These are phyloP conservation scores for Chlorella sp. DNA, from an alignment of 139 green algal species.

Conservation along the genomic window DNA sequence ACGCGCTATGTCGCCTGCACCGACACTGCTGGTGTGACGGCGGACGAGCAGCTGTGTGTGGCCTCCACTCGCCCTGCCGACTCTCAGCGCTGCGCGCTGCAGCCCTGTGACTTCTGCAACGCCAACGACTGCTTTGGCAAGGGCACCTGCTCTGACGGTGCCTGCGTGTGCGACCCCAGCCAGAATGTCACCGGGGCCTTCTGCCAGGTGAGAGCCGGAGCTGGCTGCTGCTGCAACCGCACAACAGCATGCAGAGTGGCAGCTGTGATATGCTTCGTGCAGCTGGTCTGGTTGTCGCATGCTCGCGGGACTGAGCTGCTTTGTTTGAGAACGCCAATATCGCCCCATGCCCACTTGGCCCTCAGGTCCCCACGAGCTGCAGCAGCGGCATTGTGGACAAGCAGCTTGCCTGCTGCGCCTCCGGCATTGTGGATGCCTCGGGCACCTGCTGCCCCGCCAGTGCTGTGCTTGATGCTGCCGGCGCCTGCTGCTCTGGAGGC, in stretches of 20 bases:
- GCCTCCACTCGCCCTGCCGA: not conserved
- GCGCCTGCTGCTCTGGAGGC: conserved; percentile 46
- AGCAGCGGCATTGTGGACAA: conserved; percentile 37
- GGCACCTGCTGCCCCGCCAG: conserved; percentile 43
- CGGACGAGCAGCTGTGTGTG: conserved; percentile 16
- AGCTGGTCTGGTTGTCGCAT: no score
- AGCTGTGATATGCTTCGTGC: not conserved
- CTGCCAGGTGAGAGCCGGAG: conserved; percentile 41
- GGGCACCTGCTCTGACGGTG: conserved; percentile 37
- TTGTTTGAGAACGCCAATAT: not conserved
- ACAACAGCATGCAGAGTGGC: not conserved
- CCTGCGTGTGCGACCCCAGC: conserved; percentile 35
- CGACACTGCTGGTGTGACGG: conserved; percentile 3
- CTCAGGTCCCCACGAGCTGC: conserved; percentile 34
- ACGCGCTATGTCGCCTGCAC: conserved; percentile 40
- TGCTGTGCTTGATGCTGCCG: conserved; percentile 40
- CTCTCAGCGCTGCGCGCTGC: conserved; percentile 30
- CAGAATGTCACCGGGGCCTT: conserved; percentile 19
- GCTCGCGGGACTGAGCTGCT: no score
- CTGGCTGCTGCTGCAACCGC: not conserved
- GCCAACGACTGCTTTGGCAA: conserved; percentile 36
- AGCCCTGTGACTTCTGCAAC: conserved; percentile 52
- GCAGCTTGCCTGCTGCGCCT: conserved; percentile 41
- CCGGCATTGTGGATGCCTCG: conserved; percentile 27
- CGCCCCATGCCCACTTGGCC: not conserved